Evolutionary conservation across 495 filamentous ascomycete species (phyloP).

Genomic region (Hypomontagnella submonticulosa): DNA sequence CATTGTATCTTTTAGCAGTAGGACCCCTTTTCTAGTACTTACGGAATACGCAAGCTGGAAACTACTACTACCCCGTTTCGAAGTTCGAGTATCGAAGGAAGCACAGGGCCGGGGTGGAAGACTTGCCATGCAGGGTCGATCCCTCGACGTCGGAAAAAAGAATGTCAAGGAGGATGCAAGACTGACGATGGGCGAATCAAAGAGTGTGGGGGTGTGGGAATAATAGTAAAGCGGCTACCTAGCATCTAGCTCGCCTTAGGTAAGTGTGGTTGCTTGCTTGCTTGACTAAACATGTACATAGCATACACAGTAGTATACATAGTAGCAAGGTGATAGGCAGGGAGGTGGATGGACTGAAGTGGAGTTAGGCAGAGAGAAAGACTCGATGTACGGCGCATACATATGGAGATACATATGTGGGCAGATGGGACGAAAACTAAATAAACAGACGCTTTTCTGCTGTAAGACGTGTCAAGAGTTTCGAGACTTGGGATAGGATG

Average conservation of each 20-base stretch:
- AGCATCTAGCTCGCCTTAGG: slow-evolving; percentile 28
- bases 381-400: slow-evolving; percentile 38
- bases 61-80: slow-evolving; percentile 45
- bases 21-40: slow-evolving; percentile 42
- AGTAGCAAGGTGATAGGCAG: slow-evolving; percentile 22
- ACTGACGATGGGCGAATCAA: slow-evolving; percentile 44
- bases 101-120: slow-evolving; percentile 42
- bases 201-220: slow-evolving; percentile 43
- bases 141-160: slow-evolving; percentile 46
- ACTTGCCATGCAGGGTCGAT: slow-evolving; percentile 49
- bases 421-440: slow-evolving; percentile 43
- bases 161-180: slow-evolving; percentile 46
- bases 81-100: slow-evolving; percentile 40
- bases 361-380: slow-evolving; percentile 32
- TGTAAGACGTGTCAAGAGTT: slow-evolving; percentile 45
- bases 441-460: slow-evolving; percentile 41
- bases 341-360: slow-evolving; percentile 43
- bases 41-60: slow-evolving; percentile 25
- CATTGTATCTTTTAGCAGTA: slow-evolving; percentile 43
- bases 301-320: slow-evolving; percentile 5
- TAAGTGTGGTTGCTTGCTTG: slow-evolving; percentile 35
- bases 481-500: slow-evolving; percentile 38
- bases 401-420: slow-evolving; percentile 41
- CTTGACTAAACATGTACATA: slow-evolving; percentile 28
- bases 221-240: slow-evolving; percentile 47